These are phyloP conservation scores for Phialophora macrospora DNA, from an alignment of 2,329 filamentous ascomycete genomes.

Conservation along the genomic window DNA sequence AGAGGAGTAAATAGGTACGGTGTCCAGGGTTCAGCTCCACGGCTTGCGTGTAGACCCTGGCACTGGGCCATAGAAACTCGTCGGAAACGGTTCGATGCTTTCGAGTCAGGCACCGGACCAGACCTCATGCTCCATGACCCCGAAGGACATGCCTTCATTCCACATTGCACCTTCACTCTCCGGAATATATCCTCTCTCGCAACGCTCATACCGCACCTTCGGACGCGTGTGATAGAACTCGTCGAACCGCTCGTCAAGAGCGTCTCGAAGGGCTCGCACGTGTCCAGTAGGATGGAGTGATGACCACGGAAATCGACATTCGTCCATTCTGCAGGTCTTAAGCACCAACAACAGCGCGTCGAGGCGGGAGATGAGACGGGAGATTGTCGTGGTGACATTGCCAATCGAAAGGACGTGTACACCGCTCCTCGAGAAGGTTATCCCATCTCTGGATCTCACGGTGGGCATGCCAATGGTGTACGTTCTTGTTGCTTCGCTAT, in stretches of 20 bases:
- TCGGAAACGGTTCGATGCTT: neutral
- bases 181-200: slow-evolving; percentile 24
- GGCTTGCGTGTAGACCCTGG: neutral
- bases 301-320: slow-evolving; percentile 47
- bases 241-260: slow-evolving; percentile 37
- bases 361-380: slow-evolving; percentile 40
- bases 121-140: slow-evolving; percentile 20
- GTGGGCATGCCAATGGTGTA: neutral
- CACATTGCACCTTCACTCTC: slow-evolving; percentile 25
- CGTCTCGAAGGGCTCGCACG: slow-evolving; percentile 43
- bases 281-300: slow-evolving; percentile 43
- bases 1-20: slow-evolving; percentile 79
- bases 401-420: neutral
- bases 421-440: neutral
- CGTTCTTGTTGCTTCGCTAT: neutral
- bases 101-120: slow-evolving; percentile 15
- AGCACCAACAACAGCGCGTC: slow-evolving; percentile 48
- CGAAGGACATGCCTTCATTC: slow-evolving; percentile 17
- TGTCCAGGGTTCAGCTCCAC: neutral
- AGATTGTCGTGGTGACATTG: slow-evolving; percentile 34
- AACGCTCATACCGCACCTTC: slow-evolving; percentile 22
- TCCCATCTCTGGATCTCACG: neutral
- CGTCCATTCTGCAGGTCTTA: slow-evolving; percentile 47
- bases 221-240: slow-evolving; percentile 20
- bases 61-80: neutral